Evolutionary conservation across 176 grass and related monocot species (phyloP), one percentile per base, ranked within the genome.

Genomic region (Raddia distichophylla): DNA sequence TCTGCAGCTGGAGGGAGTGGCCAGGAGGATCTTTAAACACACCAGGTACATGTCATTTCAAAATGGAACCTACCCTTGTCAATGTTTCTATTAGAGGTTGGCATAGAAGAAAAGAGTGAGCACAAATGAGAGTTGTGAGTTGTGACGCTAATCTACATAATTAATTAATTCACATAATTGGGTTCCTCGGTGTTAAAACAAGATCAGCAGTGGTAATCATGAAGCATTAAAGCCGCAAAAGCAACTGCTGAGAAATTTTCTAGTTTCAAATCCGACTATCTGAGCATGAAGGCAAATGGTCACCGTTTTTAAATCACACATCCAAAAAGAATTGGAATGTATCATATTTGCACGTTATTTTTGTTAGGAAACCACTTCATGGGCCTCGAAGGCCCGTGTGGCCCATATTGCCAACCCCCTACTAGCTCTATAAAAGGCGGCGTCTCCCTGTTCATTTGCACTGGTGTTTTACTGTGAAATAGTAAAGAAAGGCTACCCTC

Each of bases 171-270:
- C 34, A 20, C 22, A 19, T 45, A 37, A 9, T 11, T 71, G 20
- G 11, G 68, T 34, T 81, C 42, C 3, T 69, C 70, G 42, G 22
- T 57, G 33, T 6, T 27, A 48, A 76, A 49, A 60, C 70, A 71
- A 37, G 17, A 40, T 16, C 56, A 62, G 1, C 16, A 62, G 33
- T 33, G 15, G 12, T 15, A 46, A 42, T 0, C 42, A 7, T 71
- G 68, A 48, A 32, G 20, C 68, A 50, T 3, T 49, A 20, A 48
- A 50, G 12, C 19, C 22, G 3, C 7, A 42, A 68, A 68, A 44
- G 51, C 63, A 79, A 14, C 16, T 79, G 49, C 45, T 80, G 77
- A 68, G 6, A 19, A 46, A 60, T 52, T 66, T 52, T 82, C 44
- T 66, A 66, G 10, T 27, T 54, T 32, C 32, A 79, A 12, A 53